Evolutionary conservation across 2,329 filamentous ascomycete genomes (phyloP).

Genomic region (Alternaria infectoria): DNA sequence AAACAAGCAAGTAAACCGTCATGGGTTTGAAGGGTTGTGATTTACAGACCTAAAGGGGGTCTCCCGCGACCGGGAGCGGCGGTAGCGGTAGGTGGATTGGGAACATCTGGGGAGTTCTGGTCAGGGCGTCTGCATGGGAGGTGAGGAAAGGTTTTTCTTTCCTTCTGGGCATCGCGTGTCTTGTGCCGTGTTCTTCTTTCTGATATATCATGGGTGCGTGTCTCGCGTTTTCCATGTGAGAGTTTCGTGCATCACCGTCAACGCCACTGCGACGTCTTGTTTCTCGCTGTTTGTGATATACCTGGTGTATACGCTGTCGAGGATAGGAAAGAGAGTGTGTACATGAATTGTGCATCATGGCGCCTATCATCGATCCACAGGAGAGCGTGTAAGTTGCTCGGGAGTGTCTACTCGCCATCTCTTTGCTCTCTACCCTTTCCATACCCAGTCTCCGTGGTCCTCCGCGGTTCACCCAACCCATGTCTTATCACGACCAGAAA

Average conservation of each 20-base stretch:
- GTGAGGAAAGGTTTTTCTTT: not conserved
- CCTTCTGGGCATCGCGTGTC: not conserved
- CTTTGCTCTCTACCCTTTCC: not conserved
- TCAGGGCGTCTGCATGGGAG: not conserved
- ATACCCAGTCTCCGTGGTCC: not conserved
- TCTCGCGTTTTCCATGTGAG: not conserved
- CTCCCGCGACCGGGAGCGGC: slow-evolving; percentile 1
- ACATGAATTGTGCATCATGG: slow-evolving; percentile 4
- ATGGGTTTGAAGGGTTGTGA: slow-evolving; percentile 1
- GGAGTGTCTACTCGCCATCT: not conserved
- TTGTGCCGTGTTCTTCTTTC: not conserved
- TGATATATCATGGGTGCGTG: not conserved
- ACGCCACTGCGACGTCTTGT: not conserved
- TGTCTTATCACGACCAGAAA: slow-evolving; percentile 2
- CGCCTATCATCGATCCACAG: slow-evolving; percentile 9
- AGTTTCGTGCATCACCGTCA: not conserved
- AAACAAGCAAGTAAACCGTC: not conserved
- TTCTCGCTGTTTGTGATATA: not conserved
- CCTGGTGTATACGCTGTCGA: not conserved
- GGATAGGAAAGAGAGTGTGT: not conserved
- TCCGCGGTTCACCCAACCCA: not conserved
- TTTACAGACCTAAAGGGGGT: not conserved
- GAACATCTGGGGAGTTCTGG: slow-evolving; percentile 3
- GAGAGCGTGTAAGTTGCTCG: slow-evolving; percentile 16
- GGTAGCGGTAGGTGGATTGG: slow-evolving; percentile 6